These are phyloP conservation scores for Blastocystis sp. DNA, from an alignment of 352 stramenopile species.

Conservation along the genomic window DNA sequence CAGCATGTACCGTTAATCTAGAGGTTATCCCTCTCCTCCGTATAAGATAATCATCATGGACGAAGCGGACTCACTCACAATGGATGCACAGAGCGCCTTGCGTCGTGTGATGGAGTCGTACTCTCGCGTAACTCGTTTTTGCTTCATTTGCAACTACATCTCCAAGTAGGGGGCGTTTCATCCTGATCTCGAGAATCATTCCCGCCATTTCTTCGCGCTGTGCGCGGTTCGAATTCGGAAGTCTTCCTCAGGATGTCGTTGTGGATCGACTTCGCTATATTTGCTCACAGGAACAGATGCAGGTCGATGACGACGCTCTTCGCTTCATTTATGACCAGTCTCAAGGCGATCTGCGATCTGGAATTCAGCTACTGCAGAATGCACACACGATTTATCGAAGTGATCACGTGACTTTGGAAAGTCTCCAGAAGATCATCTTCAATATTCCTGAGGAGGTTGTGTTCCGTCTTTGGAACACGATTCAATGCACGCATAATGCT, in stretches of 20 bases:
- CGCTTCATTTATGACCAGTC: constrained; percentile 46
- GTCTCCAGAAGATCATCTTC: constrained; percentile 17
- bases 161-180: constrained; percentile 72
- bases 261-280: constrained; percentile 16
- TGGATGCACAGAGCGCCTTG: constrained; percentile 78
- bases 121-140: constrained; percentile 93
- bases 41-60: constrained; percentile 95
- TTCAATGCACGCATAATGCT: background rate
- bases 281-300: constrained; percentile 18
- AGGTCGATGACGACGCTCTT: constrained; percentile 22
- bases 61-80: constrained; percentile 93
- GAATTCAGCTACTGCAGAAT: constrained; percentile 53
- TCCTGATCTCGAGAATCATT: constrained; percentile 76
- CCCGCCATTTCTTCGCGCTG: constrained; percentile 89
- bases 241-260: constrained; percentile 44
- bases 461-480: constrained; percentile 26
- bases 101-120: constrained; percentile 90
- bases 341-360: constrained; percentile 54
- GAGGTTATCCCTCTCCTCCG: constrained; percentile 57
- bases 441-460: background rate
- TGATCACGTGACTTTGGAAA: constrained; percentile 16
- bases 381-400: constrained; percentile 35
- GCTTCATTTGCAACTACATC: constrained; percentile 97
- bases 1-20: background rate
- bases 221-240: constrained; percentile 71